Conservation (phyloP, 176 grass and related monocot genomes). For the Eragrostis curvula region DNA sequence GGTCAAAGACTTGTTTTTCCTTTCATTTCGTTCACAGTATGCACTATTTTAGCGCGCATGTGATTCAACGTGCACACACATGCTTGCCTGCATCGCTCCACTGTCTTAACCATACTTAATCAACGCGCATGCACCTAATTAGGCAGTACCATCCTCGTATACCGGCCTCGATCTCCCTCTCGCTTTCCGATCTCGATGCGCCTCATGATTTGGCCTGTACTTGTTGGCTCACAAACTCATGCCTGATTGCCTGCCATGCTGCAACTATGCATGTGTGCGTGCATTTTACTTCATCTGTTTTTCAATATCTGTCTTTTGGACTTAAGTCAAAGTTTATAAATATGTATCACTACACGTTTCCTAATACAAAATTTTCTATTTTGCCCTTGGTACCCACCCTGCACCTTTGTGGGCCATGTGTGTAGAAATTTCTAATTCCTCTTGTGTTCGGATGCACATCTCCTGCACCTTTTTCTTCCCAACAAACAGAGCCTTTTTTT, state of each 20-base stretch:
- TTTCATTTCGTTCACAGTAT: not conserved
- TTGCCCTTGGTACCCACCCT: no score
- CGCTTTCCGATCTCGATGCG: conserved; percentile 1
- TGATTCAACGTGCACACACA: conserved; percentile 38
- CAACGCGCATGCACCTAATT: conserved; percentile 11
- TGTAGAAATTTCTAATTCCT: no score
- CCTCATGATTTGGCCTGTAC: conserved; percentile 41
- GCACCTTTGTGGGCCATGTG: no score
- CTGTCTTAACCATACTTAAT: conserved; percentile 10
- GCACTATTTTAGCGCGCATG: not conserved
- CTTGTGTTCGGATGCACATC: no score
- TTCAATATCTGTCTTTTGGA: no score
- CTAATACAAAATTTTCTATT: no score
- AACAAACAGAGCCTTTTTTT: no score
- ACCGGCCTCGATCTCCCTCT: not conserved
- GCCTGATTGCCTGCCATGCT: not conserved
- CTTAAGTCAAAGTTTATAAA: no score
- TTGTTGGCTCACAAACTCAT: conserved; percentile 17
- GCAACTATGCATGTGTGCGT: not conserved
- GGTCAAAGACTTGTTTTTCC: not conserved
- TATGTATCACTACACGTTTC: no score
- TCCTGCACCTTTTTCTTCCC: no score
- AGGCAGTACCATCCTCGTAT: conserved; percentile 38
- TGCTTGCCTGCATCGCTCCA: not conserved
- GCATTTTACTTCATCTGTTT: no score